Base-by-base conservation (phyloP, 331 rosid genomes). In the Acacia pycnantha region DNA sequence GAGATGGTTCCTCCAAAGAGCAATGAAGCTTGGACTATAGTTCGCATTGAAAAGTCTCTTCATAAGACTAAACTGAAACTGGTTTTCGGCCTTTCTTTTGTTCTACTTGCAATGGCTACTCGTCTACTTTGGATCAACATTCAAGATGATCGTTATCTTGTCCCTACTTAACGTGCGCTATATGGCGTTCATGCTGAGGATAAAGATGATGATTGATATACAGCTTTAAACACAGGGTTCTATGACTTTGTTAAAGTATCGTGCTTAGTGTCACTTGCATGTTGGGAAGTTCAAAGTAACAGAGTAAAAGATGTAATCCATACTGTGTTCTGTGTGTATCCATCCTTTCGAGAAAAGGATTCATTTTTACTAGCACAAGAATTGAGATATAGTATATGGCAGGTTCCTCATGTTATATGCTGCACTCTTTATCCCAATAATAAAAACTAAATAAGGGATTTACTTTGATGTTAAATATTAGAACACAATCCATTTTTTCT, bases 121-220 rank as follows among this genome's bases (percentile, higher is more conserved):
- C 87, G 89, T 37, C 79, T 90, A 18, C 76, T 92, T 19, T 88
- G 89, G 99, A 86, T 88, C 82, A 87, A 70, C 48, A 90, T 85
- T 73, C 92, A 86, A 26, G 91, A 89, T 26, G 95, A 91, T 65
- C 82, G 77, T 77, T 83, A 84, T 87, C 97, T 93, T 21, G 95
- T 92, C 11, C 99, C 98, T 1, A 93, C 97, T 65, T 95, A 85
- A 86, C 59, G 73, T 15, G 74, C 74, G 84, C 35, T 13, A 29
- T 83, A 56, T 44, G 65, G 33, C 66, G 77, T 56, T 53, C 68
- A 78, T 69, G 31, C 62, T 68, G 73, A 67, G 48, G 67, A 26
- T 75, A 47, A 44, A 46, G 76, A 47, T 47, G 58, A 70, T 24
- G 59, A 24, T 71, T 15, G 15, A 51, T 46, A 11, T 59, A 59